These are phyloP conservation scores for Periconia digitata DNA, from an alignment of 2,329 filamentous ascomycete species.

Conservation along the genomic window DNA sequence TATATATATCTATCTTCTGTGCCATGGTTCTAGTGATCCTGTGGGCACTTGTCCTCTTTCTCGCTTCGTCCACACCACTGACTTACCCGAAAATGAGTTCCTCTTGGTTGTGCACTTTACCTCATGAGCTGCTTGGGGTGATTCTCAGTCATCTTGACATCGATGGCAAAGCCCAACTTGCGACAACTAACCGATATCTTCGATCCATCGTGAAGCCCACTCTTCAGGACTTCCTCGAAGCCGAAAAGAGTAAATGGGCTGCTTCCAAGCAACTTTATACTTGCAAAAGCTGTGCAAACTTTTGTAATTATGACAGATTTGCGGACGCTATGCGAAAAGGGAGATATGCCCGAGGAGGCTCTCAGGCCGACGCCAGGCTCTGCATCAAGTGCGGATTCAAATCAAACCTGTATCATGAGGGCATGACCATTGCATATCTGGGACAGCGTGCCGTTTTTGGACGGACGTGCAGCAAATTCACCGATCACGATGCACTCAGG, in stretches of 20 bases:
- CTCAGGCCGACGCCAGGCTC: conserved; percentile 24
- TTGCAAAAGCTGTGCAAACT: conserved; percentile 23
- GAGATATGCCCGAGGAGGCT: conserved; percentile 21
- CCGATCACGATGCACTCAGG: conserved; percentile 15
- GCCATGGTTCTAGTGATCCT: no score
- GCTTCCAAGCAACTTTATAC: conserved; percentile 20
- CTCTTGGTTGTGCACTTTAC: conserved; percentile 22
- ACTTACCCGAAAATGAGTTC: conserved; percentile 11
- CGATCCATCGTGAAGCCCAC: conserved; percentile 20
- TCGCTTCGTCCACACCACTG: neutral
- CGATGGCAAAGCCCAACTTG: conserved; percentile 19
- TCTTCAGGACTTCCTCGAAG: conserved; percentile 20
- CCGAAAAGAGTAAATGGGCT: conserved; percentile 24
- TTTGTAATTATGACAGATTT: conserved; percentile 23
- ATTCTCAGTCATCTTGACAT: conserved; percentile 25
- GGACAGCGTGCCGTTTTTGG: conserved; percentile 22
- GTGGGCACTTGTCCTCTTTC: no score
- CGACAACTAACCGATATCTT: conserved; percentile 21
- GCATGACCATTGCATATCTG: conserved; percentile 21
- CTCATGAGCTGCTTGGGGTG: conserved; percentile 26
- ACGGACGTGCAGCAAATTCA: conserved; percentile 17
- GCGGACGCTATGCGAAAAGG: conserved; percentile 35
- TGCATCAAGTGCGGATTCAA: conserved; percentile 31
- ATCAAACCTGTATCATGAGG: conserved; percentile 19
- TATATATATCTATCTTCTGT: neutral